A percentile compares a stretch with the other conserved stretches of the same genome.
Conservation (phyloP, 2,329 filamentous ascomycete species). For the Grosmannia clavigera region DNA sequence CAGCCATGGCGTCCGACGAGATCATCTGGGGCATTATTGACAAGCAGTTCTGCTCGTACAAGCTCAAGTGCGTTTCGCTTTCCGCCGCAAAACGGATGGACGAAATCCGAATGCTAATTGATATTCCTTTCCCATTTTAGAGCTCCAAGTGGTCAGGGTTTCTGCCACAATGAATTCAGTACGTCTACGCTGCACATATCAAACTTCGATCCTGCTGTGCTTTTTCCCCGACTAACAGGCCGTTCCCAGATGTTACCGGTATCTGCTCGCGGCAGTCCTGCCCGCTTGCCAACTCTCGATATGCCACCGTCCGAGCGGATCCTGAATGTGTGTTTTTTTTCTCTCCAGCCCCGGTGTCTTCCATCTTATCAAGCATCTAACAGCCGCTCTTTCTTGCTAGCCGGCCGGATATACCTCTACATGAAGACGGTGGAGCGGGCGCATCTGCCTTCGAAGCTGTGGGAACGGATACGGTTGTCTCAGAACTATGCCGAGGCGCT, state of each 20-base stretch:
- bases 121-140: constrained; percentile 9
- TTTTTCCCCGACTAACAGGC: not conserved
- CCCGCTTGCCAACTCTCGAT: constrained; percentile 80
- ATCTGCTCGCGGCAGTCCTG: constrained; percentile 59
- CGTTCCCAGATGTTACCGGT: constrained; percentile 21
- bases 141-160: constrained; percentile 69
- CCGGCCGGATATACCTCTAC: constrained; percentile 71
- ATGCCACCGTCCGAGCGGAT: constrained; percentile 81
- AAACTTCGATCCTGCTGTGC: not conserved
- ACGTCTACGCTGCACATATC: not conserved
- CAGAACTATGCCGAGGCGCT: constrained; percentile 86
- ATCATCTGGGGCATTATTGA: constrained; percentile 97
- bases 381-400: not conserved
- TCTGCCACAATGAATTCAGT: constrained; percentile 93
- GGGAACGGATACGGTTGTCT: constrained; percentile 85
- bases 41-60: constrained; percentile 89
- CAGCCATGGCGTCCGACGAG: constrained; percentile 78
- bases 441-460: constrained; percentile 81
- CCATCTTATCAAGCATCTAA: not conserved
- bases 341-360: not conserved
- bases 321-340: constrained; percentile 28
- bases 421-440: constrained; percentile 90
- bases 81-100: not conserved
- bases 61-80: constrained; percentile 57
- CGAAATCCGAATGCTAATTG: not conserved